Base-by-base conservation (phyloP, 176 grass and related monocot genomes). In the Poa pratensis region DNA sequence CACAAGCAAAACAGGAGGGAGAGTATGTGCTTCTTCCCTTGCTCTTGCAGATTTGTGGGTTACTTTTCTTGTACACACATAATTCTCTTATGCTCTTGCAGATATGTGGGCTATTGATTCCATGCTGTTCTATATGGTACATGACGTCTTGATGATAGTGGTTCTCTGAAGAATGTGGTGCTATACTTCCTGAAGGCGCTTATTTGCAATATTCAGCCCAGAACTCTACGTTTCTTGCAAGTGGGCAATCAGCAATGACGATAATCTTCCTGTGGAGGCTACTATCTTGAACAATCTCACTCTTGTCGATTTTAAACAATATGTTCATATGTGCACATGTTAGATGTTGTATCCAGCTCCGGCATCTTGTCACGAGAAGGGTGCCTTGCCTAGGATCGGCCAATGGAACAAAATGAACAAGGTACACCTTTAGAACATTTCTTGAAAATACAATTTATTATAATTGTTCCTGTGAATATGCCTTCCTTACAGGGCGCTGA, bases 161-260 rank as follows among this genome's bases (percentile, higher is more conserved):
- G 94, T 80, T 94, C 91, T 77, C 88, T 97, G 89, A 97, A 97
- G 78, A 91, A 89, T 82, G 89, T 94, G n/a, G 91, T 94, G 62
- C 94, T 92, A 75, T 97, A 97, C 74, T 97, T 94, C 68, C 80
- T 91, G 65, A 89, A 97, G 69, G 92, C 91, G 1, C 91, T 94
- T 43, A 89, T 91, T 70, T 96, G 93, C 77, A 93, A 88, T 81
- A 93, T 93, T 66, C 91, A 93, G 32, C 91, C 90, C 76, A 96
- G 89, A 20, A 93, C 91, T 84, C 89, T 93, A 49, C 91, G 86
- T 78, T 96, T 89, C 75, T 90, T 96, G 84, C 91, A 96, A 91
- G 91, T 96, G 86, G 94, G 94, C 45, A 96, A 91, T 93, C 91
- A 93, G 55, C 93, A 81, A 91, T 89, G 77, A 89, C 91, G 30